Conservation (phyloP, 495 filamentous ascomycete species). For the Delitschia confertaspora region DNA sequence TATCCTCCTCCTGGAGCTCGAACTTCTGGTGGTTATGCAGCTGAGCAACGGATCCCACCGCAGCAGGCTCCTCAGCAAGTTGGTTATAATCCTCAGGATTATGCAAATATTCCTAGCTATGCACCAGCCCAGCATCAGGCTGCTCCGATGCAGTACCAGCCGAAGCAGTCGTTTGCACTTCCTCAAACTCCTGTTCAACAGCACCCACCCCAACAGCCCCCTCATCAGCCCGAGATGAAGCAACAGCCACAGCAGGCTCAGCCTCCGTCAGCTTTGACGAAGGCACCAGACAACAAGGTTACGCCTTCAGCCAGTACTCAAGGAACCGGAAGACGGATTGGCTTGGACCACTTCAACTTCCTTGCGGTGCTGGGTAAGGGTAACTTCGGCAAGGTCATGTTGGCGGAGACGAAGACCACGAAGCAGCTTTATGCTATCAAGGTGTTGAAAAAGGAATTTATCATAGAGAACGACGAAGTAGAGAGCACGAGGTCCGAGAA, state of each 20-base stretch:
- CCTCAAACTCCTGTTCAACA: constrained; percentile 33
- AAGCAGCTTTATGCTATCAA: constrained; percentile 97
- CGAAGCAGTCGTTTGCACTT: constrained; percentile 51
- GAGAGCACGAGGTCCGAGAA: constrained; percentile 98
- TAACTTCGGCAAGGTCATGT: constrained; percentile 99
- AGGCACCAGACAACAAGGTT: constrained; percentile 17
- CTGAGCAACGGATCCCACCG: constrained; percentile 20
- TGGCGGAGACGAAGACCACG: constrained; percentile 88
- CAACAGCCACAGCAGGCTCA: constrained; percentile 27
- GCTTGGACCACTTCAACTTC: constrained; percentile 98
- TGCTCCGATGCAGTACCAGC: constrained; percentile 63
- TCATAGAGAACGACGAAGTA: constrained; percentile 99
- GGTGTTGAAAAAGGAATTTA: constrained; percentile 99
- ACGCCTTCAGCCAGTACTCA: constrained; percentile 36
- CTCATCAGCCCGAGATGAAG: constrained; percentile 18
- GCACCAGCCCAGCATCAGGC: constrained; percentile 42
- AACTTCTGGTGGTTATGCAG: constrained; percentile 16
- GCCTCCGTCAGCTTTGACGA: constrained; percentile 18
- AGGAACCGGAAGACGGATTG: constrained; percentile 69
- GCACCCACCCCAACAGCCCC: constrained; percentile 31
- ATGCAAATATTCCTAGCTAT: constrained; percentile 25
- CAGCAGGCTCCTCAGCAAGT: constrained; percentile 19
- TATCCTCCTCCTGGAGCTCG: constrained; percentile 29
- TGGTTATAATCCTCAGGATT: constrained; percentile 27
- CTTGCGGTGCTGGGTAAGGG: constrained; percentile 96